Conservation (phyloP, 176 grass and related monocot genomes). For the Carex scoparia region DNA sequence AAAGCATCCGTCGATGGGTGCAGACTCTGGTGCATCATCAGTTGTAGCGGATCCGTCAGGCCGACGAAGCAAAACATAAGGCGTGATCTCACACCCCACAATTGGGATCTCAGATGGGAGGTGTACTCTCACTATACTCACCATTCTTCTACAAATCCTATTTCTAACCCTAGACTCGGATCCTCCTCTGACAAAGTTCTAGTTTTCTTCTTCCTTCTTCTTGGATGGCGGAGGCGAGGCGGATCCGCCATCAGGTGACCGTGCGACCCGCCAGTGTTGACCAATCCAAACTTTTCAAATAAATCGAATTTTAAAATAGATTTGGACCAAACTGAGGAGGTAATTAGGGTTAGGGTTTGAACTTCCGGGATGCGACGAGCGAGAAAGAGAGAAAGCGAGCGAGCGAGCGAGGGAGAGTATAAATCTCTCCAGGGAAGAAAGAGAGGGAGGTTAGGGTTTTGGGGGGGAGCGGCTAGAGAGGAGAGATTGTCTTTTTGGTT, state of each 20-base stretch:
- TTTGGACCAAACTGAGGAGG: background rate
- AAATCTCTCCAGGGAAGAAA: background rate
- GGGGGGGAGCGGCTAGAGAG: conserved; percentile 24
- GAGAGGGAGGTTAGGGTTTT: conserved; percentile 54
- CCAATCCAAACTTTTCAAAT: conserved; percentile 31
- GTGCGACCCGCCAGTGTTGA: conserved; percentile 55
- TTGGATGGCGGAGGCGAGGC: conserved; percentile 46
- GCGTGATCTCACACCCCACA: conserved; percentile 98
- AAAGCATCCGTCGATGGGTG: conserved; percentile 53
- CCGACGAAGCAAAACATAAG: conserved; percentile 74
- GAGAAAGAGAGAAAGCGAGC: background rate
- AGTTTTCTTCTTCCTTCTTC: conserved; percentile 32
- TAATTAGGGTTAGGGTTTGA: conserved; percentile 24
- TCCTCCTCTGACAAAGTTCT: conserved; percentile 34
- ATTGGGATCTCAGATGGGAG: conserved; percentile 99
- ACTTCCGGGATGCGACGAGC: conserved; percentile 31
- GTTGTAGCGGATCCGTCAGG: conserved; percentile 47
- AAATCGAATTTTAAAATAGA: background rate
- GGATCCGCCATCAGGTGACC: conserved; percentile 69
- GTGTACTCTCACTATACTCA: conserved; percentile 85
- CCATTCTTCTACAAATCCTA: conserved; percentile 50
- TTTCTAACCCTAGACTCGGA: conserved; percentile 15
- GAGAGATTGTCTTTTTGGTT: conserved; percentile 12
- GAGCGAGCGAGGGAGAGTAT: background rate
- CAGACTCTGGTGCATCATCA: conserved; percentile 50